phyloP scores from a whole-genome alignment of 306 rosid species.

The Ceratonia siliqua region DNA sequence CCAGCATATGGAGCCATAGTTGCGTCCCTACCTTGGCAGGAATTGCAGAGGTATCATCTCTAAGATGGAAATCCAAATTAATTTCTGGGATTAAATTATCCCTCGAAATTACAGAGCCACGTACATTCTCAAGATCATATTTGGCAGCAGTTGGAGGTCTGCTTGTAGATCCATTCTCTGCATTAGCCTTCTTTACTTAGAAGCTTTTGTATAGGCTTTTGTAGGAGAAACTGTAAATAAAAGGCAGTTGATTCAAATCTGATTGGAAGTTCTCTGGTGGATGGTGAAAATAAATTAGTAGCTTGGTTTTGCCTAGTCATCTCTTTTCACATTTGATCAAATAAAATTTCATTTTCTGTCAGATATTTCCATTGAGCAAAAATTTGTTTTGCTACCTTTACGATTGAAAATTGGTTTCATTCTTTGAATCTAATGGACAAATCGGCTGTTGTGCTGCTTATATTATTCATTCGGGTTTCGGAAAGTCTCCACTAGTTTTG shows the following conservation, averaged over 20 bases:
- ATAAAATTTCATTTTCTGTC: neutral
- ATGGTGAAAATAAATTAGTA: conserved; percentile 28
- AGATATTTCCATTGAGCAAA: neutral
- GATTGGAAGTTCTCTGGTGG: conserved; percentile 30
- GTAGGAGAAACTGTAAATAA: conserved; percentile 48
- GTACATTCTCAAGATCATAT: conserved; percentile 36
- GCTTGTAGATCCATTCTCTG: conserved; percentile 28
- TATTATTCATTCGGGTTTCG: neutral
- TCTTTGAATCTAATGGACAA: neutral
- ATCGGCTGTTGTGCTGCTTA: too few species aligned
- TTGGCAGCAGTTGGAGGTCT: conserved; percentile 27
- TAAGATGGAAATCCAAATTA: conserved; percentile 16
- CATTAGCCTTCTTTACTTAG: too few species aligned
- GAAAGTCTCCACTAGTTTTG: neutral
- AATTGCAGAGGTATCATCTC: conserved; percentile 27
- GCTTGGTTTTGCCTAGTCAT: neutral
- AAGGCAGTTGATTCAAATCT: conserved; percentile 34
- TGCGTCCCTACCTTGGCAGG: conserved; percentile 38
- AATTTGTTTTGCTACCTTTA: neutral
- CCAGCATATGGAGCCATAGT: conserved; percentile 21
- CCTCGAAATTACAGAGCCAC: conserved; percentile 14
- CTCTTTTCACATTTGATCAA: neutral
- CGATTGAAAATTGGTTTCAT: neutral
- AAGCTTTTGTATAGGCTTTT: conserved; percentile 48
- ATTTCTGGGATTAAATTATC: conserved; percentile 27